Evolutionary conservation across 140 eudicot species (phyloP), one percentile per base, ranked within the genome.

Genomic region (Bidens hawaiensis): DNA sequence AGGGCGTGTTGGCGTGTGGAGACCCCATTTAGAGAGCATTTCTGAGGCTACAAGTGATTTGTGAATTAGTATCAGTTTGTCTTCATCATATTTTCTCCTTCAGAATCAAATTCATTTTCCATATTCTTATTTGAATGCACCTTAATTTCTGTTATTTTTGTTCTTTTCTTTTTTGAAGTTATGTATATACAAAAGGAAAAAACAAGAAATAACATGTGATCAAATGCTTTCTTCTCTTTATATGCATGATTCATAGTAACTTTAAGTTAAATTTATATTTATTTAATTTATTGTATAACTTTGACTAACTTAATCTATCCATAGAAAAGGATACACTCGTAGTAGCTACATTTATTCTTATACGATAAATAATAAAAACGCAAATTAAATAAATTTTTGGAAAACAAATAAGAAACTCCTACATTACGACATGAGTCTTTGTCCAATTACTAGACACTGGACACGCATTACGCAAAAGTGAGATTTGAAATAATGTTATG

Each of bases 11-110:
- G 85, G 83, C 5, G 90, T 90, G 19, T 90, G 97, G 97, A 74
- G 97, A 38, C 97, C 97, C 17, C 97, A 70, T 69, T 74, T 90
- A 43, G 95, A 90, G 74, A 90, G 97, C 81, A 90, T 90, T 75
- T 82, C 76, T 15, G 97, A 90, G 71, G 76, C 89, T 18, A 62
- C 77, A 22, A 34, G 49, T 23, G 91, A 80, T 60, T 55, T 61
- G 23, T 75, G 63, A 67, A 13, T 42, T 60, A 36, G 21, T 67
- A 61, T 31, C 11, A 57, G 40, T 59, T 67, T 23, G 7, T 46
- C 25, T 68, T 49, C 24, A 61, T 34, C 43, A 43, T 26, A 14
- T 16, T 56, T 31, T 71, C 14, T 26, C 48, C 40, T 38, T 24
- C 0, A 17, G n/a, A 47, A 27, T 15, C 34, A 52, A 33, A 67